Percentiles rank a stretch among this genome's conserved stretches.
phyloP scores from a whole-genome alignment of 768 basidiomycete genomes.

The Arthromyces matolae region DNA sequence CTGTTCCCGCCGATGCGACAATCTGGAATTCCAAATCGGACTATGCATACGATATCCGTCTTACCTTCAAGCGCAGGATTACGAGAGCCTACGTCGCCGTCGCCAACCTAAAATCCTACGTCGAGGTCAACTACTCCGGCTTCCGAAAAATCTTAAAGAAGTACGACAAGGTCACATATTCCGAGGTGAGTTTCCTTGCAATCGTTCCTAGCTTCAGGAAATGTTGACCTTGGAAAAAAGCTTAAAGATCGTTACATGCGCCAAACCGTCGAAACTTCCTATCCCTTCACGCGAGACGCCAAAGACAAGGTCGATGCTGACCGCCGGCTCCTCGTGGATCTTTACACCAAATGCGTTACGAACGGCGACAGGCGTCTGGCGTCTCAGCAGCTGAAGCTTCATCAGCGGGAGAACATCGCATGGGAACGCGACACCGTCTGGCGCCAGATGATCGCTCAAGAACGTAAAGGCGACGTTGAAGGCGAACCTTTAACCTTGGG shows the following conservation, averaged over 20 bases:
- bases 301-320: slow-evolving; percentile 60
- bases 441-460: slow-evolving; percentile 89
- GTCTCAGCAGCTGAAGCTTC: slow-evolving; percentile 75
- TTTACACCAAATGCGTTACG: slow-evolving; percentile 86
- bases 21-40: slow-evolving; percentile 81
- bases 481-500: slow-evolving; percentile 32
- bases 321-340: slow-evolving; percentile 54
- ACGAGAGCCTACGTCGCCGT: slow-evolving; percentile 76
- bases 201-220: background rate
- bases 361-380: slow-evolving; percentile 66
- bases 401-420: slow-evolving; percentile 90
- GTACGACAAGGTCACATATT: slow-evolving; percentile 93
- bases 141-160: slow-evolving; percentile 96
- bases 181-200: slow-evolving; percentile 37
- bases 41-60: slow-evolving; percentile 78
- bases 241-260: slow-evolving; percentile 79
- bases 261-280: slow-evolving; percentile 57
- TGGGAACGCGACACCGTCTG: slow-evolving; percentile 98
- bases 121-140: slow-evolving; percentile 89
- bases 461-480: slow-evolving; percentile 59
- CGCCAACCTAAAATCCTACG: slow-evolving; percentile 77
- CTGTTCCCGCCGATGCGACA: slow-evolving; percentile 28
- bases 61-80: slow-evolving; percentile 87
- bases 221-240: slow-evolving; percentile 28
- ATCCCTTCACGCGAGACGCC: slow-evolving; percentile 64